phyloP scores from a whole-genome alignment of 2,329 filamentous ascomycete species.

The Dothideomycetes sp. region DNA sequence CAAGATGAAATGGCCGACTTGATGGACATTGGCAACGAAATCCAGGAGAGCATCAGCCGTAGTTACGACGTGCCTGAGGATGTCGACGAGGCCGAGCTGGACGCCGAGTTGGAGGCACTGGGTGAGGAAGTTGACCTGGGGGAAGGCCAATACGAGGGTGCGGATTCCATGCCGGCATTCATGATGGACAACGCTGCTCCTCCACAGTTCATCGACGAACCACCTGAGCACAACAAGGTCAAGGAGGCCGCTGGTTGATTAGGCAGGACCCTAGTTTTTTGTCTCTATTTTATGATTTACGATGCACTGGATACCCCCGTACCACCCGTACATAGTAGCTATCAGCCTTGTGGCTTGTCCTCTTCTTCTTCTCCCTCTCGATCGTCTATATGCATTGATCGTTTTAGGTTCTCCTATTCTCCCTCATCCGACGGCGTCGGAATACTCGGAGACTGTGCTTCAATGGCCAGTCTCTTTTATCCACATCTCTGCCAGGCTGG shows the following conservation, averaged over 20 bases:
- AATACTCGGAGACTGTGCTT: too few relatives aligned
- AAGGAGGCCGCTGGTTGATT: slow-evolving; percentile 62
- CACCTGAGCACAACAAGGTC: slow-evolving; percentile 65
- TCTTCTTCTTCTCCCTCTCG: too few relatives aligned
- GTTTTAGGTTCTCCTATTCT: too few relatives aligned
- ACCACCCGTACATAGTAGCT: too few relatives aligned
- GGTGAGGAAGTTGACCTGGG: slow-evolving; percentile 92
- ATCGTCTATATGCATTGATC: too few relatives aligned
- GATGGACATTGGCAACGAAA: slow-evolving; percentile 96
- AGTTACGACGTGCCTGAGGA: slow-evolving; percentile 95
- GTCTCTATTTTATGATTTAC: slow-evolving; percentile 6
- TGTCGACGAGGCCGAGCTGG: slow-evolving; percentile 90
- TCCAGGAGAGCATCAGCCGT: slow-evolving; percentile 84
- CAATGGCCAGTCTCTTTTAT: too few relatives aligned
- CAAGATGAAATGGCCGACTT: slow-evolving; percentile 99
- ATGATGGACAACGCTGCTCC: slow-evolving; percentile 75
- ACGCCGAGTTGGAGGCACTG: slow-evolving; percentile 90
- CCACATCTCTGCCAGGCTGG: not conserved
- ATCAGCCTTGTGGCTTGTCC: too few relatives aligned
- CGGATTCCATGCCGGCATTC: slow-evolving; percentile 59
- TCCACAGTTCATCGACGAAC: slow-evolving; percentile 84
- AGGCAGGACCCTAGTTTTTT: not conserved
- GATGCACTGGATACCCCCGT: slow-evolving; percentile 9
- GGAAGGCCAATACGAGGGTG: slow-evolving; percentile 47
- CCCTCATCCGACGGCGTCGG: too few relatives aligned